Conservation (phyloP, 139 green algal species). For the Coelastrella sp. region DNA sequence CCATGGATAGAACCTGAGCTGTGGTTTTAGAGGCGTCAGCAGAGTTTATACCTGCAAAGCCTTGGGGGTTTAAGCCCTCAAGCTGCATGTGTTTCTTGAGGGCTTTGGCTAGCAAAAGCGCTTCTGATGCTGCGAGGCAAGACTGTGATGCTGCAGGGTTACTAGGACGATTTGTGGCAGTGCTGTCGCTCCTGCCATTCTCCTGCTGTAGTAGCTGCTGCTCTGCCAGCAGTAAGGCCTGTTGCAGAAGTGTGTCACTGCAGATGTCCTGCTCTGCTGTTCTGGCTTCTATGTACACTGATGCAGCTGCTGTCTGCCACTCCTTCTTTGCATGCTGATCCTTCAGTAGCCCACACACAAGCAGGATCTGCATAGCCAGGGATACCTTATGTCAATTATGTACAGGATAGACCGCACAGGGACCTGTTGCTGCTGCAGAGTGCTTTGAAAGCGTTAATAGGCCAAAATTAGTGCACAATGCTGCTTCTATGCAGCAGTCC, state of each 20-base stretch:
- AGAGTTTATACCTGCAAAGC: slow-evolving; percentile 13
- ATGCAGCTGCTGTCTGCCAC: not conserved
- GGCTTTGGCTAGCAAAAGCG: not conserved
- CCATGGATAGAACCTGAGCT: not conserved
- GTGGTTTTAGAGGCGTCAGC: not conserved
- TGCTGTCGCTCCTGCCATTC: not conserved
- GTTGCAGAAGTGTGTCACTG: slow-evolving; percentile 27
- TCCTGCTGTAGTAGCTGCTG: not conserved
- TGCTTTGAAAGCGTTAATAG: too few relatives aligned
- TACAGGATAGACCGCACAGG: too few relatives aligned
- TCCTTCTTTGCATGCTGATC: slow-evolving; percentile 3
- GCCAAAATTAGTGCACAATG: too few relatives aligned
- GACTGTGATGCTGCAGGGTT: too few relatives aligned
- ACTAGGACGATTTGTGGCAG: not conserved
- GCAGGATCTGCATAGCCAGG: not conserved
- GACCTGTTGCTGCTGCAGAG: too few relatives aligned
- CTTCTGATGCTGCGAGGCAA: too few relatives aligned
- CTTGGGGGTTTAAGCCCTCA: slow-evolving; percentile 20
- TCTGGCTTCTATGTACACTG: slow-evolving; percentile 32
- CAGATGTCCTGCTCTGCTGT: slow-evolving; percentile 26
- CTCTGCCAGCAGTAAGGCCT: slow-evolving; percentile 6
- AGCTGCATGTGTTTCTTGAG: slow-evolving; percentile 42
- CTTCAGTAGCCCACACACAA: not conserved
- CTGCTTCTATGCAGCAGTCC: too few relatives aligned
- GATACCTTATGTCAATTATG: too few relatives aligned